Percentiles rank a stretch among this genome's conserved stretches.
phyloP scores from a whole-genome alignment of 257 asterid species.

The Voacanga thouarsii region DNA sequence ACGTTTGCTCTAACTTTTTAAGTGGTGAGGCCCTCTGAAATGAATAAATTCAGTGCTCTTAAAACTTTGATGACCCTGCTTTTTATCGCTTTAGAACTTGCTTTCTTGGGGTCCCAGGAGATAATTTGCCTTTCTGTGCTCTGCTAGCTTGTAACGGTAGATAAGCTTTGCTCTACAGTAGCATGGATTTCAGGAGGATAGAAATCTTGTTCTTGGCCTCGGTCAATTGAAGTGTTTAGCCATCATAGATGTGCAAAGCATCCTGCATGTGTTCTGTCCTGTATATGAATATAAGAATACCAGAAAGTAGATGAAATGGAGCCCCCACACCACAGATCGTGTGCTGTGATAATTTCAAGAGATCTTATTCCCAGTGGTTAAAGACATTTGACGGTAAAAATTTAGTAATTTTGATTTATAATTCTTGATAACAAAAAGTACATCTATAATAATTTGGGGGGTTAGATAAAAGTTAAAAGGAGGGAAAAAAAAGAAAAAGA shows the following conservation, averaged over 20 bases:
- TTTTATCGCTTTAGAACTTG: slow-evolving; percentile 21
- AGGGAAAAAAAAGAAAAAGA: not conserved
- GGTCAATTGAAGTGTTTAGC: slow-evolving; percentile 8
- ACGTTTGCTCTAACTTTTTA: slow-evolving; percentile 29
- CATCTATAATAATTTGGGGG: not conserved
- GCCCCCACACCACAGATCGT: not conserved
- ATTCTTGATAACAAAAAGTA: not conserved
- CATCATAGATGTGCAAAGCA: not conserved
- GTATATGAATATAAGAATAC: not conserved
- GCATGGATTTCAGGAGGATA: slow-evolving; percentile 48
- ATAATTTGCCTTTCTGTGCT: slow-evolving; percentile 21
- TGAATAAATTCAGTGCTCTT: slow-evolving; percentile 40
- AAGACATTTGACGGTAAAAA: not conserved
- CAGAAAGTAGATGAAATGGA: not conserved
- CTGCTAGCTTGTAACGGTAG: slow-evolving; percentile 29
- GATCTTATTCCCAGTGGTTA: not conserved
- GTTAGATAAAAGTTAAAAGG: not conserved
- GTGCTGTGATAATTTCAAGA: not conserved
- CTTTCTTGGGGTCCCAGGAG: slow-evolving; percentile 37
- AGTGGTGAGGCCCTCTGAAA: slow-evolving; percentile 29
- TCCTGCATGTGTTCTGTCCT: not conserved
- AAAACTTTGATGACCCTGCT: slow-evolving; percentile 25
- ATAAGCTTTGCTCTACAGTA: slow-evolving; percentile 26
- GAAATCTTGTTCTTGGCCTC: slow-evolving; percentile 34
- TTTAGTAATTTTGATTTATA: not conserved